Percentiles rank a stretch among this genome's conserved stretches.
phyloP scores from a whole-genome alignment of 2,329 filamentous ascomycete species.

The Stachybotrys chartarum region DNA sequence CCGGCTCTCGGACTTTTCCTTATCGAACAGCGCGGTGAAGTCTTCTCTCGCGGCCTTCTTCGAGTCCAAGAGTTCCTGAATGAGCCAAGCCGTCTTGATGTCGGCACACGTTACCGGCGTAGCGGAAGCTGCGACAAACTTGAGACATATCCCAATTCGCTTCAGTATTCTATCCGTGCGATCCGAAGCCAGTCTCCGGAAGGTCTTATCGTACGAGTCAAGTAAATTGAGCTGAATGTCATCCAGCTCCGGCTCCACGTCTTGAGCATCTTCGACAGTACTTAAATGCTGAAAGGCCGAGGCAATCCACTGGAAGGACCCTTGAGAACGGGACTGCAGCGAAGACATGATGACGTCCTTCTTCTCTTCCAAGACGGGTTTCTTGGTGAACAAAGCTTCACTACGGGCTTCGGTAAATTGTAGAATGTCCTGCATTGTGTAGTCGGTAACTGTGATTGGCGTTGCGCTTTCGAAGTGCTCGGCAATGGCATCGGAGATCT shows the following conservation, averaged over 20 bases:
- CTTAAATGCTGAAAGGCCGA: not conserved
- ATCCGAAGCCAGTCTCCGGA: not conserved
- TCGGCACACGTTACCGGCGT: not conserved
- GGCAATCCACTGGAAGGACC: conserved; percentile 1
- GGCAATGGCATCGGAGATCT: not conserved
- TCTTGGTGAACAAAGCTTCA: not conserved
- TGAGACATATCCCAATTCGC: not conserved
- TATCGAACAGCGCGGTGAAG: not conserved
- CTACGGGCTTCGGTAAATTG: not conserved
- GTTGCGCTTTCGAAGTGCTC: not conserved
- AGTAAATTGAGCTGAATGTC: not conserved
- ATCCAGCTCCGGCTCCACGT: conserved; percentile 1
- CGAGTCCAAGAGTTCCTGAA: not conserved
- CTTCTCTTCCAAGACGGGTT: not conserved
- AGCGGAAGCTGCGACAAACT: not conserved
- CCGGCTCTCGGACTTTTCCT: not conserved
- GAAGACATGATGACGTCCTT: not conserved
- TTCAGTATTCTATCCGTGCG: not conserved
- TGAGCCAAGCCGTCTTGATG: not conserved
- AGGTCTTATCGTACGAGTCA: conserved; percentile 1
- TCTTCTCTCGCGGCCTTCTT: not conserved
- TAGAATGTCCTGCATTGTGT: not conserved
- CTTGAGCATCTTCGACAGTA: not conserved
- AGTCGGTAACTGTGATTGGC: not conserved
- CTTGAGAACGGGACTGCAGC: not conserved